These are phyloP conservation scores for Heterobasidion irregulare DNA, from an alignment of 1,284 basidiomycete species.

Conservation along the genomic window DNA sequence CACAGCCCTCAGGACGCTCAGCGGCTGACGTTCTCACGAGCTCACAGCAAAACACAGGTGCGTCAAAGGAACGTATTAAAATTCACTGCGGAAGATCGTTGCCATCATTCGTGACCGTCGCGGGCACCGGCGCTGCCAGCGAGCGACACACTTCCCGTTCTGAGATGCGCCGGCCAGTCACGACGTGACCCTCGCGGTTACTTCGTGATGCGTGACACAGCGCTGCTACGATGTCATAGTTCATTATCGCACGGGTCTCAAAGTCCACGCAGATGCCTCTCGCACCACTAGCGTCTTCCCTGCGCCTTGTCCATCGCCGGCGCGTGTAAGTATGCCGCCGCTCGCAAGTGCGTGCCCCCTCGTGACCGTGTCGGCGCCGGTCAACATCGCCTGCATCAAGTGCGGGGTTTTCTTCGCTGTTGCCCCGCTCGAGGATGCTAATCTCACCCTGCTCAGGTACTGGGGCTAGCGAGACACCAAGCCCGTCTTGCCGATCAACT, in stretches of 20 bases:
- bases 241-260: neutral
- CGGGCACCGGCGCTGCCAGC: too few relatives aligned
- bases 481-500: slow-evolving; percentile 95
- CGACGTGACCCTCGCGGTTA: neutral
- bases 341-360: neutral
- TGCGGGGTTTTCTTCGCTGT: slow-evolving; percentile 27
- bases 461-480: slow-evolving; percentile 98
- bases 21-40: too few relatives aligned
- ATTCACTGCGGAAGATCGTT: too few relatives aligned
- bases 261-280: neutral
- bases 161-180: too few relatives aligned
- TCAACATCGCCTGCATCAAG: slow-evolving; percentile 98
- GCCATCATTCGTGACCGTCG: too few relatives aligned
- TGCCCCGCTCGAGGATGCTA: neutral
- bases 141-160: too few relatives aligned
- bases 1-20: too few relatives aligned
- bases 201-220: neutral
- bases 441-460: slow-evolving; percentile 46
- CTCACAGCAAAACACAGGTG: too few relatives aligned
- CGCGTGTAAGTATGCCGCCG: neutral
- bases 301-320: neutral
- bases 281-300: neutral
- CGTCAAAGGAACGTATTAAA: too few relatives aligned
- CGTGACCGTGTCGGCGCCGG: slow-evolving; percentile 79
- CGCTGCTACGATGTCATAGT: neutral